Conservation (phyloP, 257 asterid genomes). For the Salvia miltiorrhiza region DNA sequence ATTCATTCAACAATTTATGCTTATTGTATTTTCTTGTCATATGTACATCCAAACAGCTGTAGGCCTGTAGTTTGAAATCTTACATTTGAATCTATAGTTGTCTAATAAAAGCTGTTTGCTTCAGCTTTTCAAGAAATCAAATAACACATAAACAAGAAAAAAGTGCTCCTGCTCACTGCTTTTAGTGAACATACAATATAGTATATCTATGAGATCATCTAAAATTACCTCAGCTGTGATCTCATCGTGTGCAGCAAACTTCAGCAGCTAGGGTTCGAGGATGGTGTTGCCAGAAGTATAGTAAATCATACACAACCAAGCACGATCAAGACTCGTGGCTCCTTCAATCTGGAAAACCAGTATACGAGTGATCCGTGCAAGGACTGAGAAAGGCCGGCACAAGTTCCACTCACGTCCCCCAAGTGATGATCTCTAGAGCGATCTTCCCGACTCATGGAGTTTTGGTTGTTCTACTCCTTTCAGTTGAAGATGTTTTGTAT, state of each 20-base stretch:
- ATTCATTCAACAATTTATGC: constrained; percentile 8
- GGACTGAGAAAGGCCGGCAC: background rate
- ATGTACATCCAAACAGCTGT: constrained; percentile 30
- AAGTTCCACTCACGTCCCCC: constrained; percentile 14
- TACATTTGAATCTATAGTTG: constrained; percentile 16
- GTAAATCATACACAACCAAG: background rate
- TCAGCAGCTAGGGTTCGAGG: constrained; percentile 6
- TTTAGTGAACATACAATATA: background rate
- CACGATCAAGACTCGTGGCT: constrained; percentile 3
- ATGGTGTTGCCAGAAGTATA: constrained; percentile 1
- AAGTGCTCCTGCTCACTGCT: constrained; percentile 21
- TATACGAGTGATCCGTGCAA: constrained; percentile 4
- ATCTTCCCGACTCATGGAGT: constrained; percentile 26
- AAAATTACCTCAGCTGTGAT: constrained; percentile 21
- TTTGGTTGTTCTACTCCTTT: constrained; percentile 30
- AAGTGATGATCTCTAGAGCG: constrained; percentile 5
- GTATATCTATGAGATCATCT: constrained; percentile 15
- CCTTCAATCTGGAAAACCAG: constrained; percentile 15
- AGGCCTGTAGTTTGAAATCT: constrained; percentile 17
- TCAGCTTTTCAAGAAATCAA: constrained; percentile 14
- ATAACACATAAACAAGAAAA: background rate
- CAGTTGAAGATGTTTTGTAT: constrained; percentile 30
- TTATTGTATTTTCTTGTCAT: constrained; percentile 13
- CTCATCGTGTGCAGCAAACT: constrained; percentile 11
- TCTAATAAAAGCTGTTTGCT: constrained; percentile 14